Percentiles rank a stretch among this genome's conserved stretches.
Conservation (phyloP, 768 basidiomycete genomes). For the Chalciporus piperatus region DNA sequence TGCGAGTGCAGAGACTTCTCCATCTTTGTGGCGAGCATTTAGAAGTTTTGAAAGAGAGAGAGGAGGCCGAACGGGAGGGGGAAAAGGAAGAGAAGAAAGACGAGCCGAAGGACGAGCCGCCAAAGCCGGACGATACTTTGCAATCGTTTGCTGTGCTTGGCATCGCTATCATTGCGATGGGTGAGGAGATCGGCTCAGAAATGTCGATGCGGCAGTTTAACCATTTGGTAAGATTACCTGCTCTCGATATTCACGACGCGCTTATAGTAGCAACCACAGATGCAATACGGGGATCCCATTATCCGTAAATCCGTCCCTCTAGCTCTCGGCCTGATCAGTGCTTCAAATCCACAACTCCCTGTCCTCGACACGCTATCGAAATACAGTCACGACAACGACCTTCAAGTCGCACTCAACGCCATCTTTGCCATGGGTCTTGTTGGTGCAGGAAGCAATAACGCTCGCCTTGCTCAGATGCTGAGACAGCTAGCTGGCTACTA, state of each 20-base stretch:
- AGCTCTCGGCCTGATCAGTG: slow-evolving; percentile 90
- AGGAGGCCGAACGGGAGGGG: slow-evolving; percentile 35
- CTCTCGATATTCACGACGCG: not conserved
- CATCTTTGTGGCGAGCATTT: slow-evolving; percentile 94
- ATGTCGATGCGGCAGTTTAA: slow-evolving; percentile 98
- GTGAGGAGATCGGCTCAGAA: slow-evolving; percentile 95
- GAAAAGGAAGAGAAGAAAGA: slow-evolving; percentile 55
- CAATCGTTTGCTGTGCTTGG: slow-evolving; percentile 93
- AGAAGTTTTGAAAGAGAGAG: slow-evolving; percentile 42
- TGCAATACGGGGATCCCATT: slow-evolving; percentile 95
- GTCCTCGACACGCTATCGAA: slow-evolving; percentile 97
- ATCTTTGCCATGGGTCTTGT: slow-evolving; percentile 99
- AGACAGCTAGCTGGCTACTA: slow-evolving; percentile 98
- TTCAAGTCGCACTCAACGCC: slow-evolving; percentile 93
- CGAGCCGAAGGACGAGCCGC: slow-evolving; percentile 58
- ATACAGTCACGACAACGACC: slow-evolving; percentile 98
- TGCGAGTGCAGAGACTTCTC: slow-evolving; percentile 89
- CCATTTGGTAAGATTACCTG: slow-evolving; percentile 67
- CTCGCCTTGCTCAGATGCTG: slow-evolving; percentile 95
- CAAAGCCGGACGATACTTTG: slow-evolving; percentile 68
- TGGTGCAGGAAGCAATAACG: slow-evolving; percentile 98
- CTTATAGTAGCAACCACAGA: slow-evolving; percentile 49
- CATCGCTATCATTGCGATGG: slow-evolving; percentile 94
- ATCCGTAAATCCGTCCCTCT: slow-evolving; percentile 93
- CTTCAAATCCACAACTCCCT: slow-evolving; percentile 92